Conservation (phyloP, 495 filamentous ascomycete species). For the Neurospora sublineolata region DNA sequence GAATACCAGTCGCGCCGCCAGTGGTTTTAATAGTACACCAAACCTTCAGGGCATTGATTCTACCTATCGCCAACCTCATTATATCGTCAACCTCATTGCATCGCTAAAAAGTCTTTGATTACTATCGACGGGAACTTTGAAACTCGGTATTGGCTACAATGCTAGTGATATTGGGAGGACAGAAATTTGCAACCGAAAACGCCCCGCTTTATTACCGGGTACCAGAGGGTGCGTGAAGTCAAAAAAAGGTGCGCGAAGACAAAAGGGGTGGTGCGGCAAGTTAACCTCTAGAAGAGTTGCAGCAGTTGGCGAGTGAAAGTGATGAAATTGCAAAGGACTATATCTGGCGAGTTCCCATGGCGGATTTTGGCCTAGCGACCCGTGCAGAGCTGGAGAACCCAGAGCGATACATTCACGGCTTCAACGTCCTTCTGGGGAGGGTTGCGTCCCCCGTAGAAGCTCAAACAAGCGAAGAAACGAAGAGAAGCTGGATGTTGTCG, state of each 20-base stretch:
- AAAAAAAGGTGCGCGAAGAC: too few relatives aligned
- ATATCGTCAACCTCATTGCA: background rate
- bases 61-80: background rate
- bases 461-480: background rate
- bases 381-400: background rate
- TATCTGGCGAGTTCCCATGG: background rate
- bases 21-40: background rate
- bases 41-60: too few relatives aligned
- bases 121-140: too few relatives aligned
- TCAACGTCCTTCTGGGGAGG: background rate
- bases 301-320: background rate
- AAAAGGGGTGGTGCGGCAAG: too few relatives aligned
- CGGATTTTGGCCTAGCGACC: background rate
- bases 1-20: too few relatives aligned
- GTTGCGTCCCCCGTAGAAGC: background rate
- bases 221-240: too few relatives aligned
- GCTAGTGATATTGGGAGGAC: too few relatives aligned
- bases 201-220: too few relatives aligned
- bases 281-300: background rate
- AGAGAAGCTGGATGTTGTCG: background rate
- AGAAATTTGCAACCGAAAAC: too few relatives aligned
- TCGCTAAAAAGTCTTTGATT: too few relatives aligned
- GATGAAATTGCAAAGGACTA: background rate
- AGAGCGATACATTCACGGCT: background rate
- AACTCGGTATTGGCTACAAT: too few relatives aligned